Percentiles rank a stretch among this genome's conserved stretches.
These are phyloP conservation scores for Coniochaeta sp. DNA, from an alignment of 2,329 filamentous ascomycete species.

Conservation along the genomic window DNA sequence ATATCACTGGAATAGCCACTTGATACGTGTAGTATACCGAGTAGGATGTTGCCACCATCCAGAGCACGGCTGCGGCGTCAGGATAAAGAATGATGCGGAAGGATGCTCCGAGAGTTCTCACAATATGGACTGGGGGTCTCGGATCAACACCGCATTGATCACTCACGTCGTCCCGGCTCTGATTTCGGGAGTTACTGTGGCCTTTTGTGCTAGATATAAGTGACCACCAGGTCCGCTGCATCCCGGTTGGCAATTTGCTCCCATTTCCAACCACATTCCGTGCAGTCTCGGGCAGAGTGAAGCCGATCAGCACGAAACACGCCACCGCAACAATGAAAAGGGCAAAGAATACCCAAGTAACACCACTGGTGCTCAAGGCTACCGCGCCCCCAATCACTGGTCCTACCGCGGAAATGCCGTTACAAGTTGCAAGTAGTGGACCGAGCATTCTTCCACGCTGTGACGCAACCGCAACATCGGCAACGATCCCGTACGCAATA, in stretches of 20 bases:
- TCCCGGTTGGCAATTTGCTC: constrained; percentile 41
- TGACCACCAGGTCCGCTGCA: constrained; percentile 41
- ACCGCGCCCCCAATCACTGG: constrained; percentile 9
- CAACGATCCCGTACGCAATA: constrained; percentile 58
- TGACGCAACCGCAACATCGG: constrained; percentile 55
- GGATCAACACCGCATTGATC: too few species aligned
- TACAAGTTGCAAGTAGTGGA: constrained; percentile 44
- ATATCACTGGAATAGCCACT: constrained; percentile 40
- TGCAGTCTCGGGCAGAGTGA: constrained; percentile 45
- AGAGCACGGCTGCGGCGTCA: constrained; percentile 40
- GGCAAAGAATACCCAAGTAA: constrained; percentile 59
- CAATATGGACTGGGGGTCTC: neutral
- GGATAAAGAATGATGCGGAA: constrained; percentile 42
- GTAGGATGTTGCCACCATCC: constrained; percentile 28
- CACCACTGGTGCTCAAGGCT: constrained; percentile 27
- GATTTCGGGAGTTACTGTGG: too few species aligned
- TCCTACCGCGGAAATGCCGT: constrained; percentile 27
- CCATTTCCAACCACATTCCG: constrained; percentile 49
- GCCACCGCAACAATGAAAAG: constrained; percentile 37
- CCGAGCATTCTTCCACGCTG: constrained; percentile 64
- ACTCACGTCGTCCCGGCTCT: too few species aligned
- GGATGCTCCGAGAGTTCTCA: constrained; percentile 33
- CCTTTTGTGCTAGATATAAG: too few species aligned
- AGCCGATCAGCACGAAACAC: constrained; percentile 37
- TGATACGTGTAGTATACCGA: constrained; percentile 43